Evolutionary conservation across 768 basidiomycete species (phyloP).

Genomic region (Solioccasus polychromus): DNA sequence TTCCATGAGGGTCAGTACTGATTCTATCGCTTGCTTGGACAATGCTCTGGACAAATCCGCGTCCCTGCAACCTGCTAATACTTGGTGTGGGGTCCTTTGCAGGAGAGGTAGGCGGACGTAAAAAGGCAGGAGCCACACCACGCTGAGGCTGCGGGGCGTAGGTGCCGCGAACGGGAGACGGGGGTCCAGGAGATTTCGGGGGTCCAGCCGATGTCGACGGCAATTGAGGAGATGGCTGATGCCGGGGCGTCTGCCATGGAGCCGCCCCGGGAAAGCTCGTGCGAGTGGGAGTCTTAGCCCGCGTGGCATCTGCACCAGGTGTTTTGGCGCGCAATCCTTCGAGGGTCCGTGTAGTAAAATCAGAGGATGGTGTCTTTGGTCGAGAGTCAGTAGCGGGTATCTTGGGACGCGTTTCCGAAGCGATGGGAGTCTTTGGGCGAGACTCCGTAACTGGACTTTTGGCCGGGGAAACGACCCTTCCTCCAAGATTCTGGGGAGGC

Average conservation of each 20-base stretch:
- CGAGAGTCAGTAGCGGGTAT: slow-evolving; percentile 20
- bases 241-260: slow-evolving; percentile 24
- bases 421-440: slow-evolving; percentile 20
- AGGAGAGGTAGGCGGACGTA: slow-evolving; percentile 43
- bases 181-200: slow-evolving; percentile 27
- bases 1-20: slow-evolving; percentile 33
- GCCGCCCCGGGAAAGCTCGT: slow-evolving; percentile 13
- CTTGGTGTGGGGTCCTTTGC: slow-evolving; percentile 78
- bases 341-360: slow-evolving; percentile 10
- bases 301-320: slow-evolving; percentile 13
- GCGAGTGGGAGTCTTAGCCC: slow-evolving; percentile 16
- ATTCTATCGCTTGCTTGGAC: slow-evolving; percentile 66
- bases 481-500: slow-evolving; percentile 20
- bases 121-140: slow-evolving; percentile 55
- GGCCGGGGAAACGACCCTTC: slow-evolving; percentile 8
- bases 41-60: slow-evolving; percentile 83
- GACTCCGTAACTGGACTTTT: slow-evolving; percentile 14
- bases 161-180: slow-evolving; percentile 41
- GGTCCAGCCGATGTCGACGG: slow-evolving; percentile 28
- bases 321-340: slow-evolving; percentile 24
- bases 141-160: slow-evolving; percentile 39
- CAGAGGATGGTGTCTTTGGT: slow-evolving; percentile 18
- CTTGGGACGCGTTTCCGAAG: slow-evolving; percentile 18
- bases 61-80: slow-evolving; percentile 76
- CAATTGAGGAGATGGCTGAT: slow-evolving; percentile 33